Evolutionary conservation across 768 basidiomycete genomes (phyloP).

Genomic region (Serendipita sp.): DNA sequence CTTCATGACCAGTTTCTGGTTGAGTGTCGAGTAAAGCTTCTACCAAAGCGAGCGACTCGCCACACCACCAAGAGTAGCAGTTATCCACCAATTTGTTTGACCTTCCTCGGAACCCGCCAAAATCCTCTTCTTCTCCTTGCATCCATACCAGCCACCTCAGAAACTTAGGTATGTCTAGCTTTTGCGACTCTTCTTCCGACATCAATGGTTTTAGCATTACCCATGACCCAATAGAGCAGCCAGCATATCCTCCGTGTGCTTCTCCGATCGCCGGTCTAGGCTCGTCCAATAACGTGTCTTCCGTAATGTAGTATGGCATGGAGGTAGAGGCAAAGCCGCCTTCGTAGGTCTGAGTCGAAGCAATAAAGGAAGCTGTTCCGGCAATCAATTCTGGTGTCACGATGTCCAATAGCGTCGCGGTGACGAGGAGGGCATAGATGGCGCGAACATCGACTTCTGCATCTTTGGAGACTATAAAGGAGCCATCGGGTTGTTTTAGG

Average conservation of each 20-base stretch:
- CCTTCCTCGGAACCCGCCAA: slow-evolving; percentile 84
- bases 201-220: slow-evolving; percentile 49
- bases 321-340: slow-evolving; percentile 82
- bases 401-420: slow-evolving; percentile 68
- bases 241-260: slow-evolving; percentile 95
- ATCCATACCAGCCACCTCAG: slow-evolving; percentile 71
- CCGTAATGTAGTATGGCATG: slow-evolving; percentile 41
- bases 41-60: slow-evolving; percentile 66
- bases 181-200: slow-evolving; percentile 17
- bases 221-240: slow-evolving; percentile 80
- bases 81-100: slow-evolving; percentile 99
- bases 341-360: slow-evolving; percentile 92
- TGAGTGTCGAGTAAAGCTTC: slow-evolving; percentile 30
- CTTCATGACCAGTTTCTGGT: slow-evolving; percentile 18
- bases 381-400: slow-evolving; percentile 75
- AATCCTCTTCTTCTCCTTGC: slow-evolving; percentile 69
- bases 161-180: slow-evolving; percentile 43
- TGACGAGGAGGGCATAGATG: slow-evolving; percentile 78
- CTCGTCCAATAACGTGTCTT: slow-evolving; percentile 19
- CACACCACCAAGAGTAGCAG: slow-evolving; percentile 99
- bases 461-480: slow-evolving; percentile 73
- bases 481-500: slow-evolving; percentile 83
- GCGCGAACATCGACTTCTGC: slow-evolving; percentile 96
- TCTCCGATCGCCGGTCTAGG: slow-evolving; percentile 76
- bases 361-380: slow-evolving; percentile 63